These are phyloP conservation scores for Microbotryomycetes sp. DNA, from an alignment of 1,284 basidiomycete genomes.

Conservation along the genomic window DNA sequence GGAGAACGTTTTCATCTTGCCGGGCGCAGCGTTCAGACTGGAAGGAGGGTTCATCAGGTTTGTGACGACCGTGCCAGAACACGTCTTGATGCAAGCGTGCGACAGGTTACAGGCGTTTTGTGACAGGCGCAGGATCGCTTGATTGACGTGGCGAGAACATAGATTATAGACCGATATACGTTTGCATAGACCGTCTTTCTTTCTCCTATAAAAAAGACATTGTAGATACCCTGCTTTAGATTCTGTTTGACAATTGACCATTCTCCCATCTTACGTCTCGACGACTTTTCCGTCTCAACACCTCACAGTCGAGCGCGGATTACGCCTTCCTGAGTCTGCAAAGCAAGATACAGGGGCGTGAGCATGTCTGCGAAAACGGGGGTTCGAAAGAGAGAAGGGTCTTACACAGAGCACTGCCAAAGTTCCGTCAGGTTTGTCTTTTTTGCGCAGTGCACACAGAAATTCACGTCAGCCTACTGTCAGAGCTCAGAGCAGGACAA, in stretches of 20 bases:
- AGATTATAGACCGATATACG: neutral
- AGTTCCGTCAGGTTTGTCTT: neutral
- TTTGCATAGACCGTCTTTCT: neutral
- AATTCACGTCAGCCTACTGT: too few species aligned
- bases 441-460: too few species aligned
- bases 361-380: neutral
- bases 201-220: neutral
- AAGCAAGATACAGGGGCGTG: neutral
- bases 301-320: slow-evolving; percentile 10
- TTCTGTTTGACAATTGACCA: neutral
- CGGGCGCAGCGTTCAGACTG: slow-evolving; percentile 38
- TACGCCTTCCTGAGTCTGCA: slow-evolving; percentile 25
- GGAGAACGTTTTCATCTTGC: slow-evolving; percentile 41
- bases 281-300: neutral
- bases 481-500: neutral
- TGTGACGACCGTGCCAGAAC: slow-evolving; percentile 39
- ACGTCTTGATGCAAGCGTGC: slow-evolving; percentile 38
- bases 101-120: slow-evolving; percentile 40
- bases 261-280: neutral
- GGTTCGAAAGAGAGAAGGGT: neutral
- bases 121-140: slow-evolving; percentile 35
- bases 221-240: neutral
- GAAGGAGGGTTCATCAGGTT: slow-evolving; percentile 39
- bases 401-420: slow-evolving; percentile 20
- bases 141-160: neutral